Evolutionary conservation across 148 eudicot genomes (phyloP).

Genomic region (Cornus florida): DNA sequence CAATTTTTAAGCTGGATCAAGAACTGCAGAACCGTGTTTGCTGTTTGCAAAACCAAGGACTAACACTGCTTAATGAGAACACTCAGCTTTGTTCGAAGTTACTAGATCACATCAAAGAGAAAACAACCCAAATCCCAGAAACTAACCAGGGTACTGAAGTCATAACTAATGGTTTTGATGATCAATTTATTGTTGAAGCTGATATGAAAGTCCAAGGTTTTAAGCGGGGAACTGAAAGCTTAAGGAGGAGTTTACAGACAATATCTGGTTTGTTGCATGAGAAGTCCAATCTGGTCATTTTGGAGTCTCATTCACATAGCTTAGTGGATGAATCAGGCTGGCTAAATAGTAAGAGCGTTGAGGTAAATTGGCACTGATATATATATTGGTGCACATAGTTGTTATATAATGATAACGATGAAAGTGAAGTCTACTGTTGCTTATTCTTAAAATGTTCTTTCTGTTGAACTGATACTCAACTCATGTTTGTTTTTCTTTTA

Average conservation of each 20-base stretch:
- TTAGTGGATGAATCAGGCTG: constrained; percentile 24
- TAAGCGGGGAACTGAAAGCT: constrained; percentile 60
- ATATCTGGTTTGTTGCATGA: constrained; percentile 49
- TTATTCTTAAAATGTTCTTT: not conserved
- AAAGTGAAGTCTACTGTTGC: not conserved
- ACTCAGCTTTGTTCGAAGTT: constrained; percentile 57
- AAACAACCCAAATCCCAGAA: constrained; percentile 33
- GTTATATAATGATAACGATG: not conserved
- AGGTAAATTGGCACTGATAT: constrained; percentile 36
- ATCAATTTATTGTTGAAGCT: constrained; percentile 65
- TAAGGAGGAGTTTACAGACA: constrained; percentile 51
- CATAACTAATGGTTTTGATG: constrained; percentile 35
- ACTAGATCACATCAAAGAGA: constrained; percentile 57
- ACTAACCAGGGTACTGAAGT: constrained; percentile 29
- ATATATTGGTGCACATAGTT: no score
- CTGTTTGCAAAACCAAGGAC: constrained; percentile 67
- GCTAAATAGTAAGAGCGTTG: constrained; percentile 32
- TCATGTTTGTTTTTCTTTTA: not conserved
- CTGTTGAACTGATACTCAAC: not conserved
- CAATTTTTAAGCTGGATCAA: constrained; percentile 66
- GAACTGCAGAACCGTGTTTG: constrained; percentile 60
- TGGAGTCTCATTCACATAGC: constrained; percentile 33
- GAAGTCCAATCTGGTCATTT: constrained; percentile 39
- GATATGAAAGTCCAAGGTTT: constrained; percentile 79
- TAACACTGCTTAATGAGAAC: constrained; percentile 58